Evolutionary conservation across 192 early-diverging fungal genomes (phyloP), one percentile per base, ranked within the genome.

Genomic region (Coemansia sp.): DNA sequence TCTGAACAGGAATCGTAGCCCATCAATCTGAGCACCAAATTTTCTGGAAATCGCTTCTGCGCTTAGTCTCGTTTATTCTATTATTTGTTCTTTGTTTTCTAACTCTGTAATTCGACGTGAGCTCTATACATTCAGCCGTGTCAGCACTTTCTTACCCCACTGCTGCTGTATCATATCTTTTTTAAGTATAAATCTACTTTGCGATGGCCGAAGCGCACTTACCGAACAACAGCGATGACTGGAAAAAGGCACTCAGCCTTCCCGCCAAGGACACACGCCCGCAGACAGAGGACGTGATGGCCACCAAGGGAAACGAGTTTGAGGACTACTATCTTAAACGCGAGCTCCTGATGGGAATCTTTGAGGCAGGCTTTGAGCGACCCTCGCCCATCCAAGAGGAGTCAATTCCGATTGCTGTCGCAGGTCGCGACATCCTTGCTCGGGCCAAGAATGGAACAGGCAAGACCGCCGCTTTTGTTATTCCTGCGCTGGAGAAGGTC

Each of bases 381-480:
- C 97, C 97, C 25, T 93, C 93, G 56, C 96, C 97, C 27, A 98
- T 99, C 81, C 97, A 98, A 76, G 97, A 99, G 84, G 97, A 98
- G 83, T 88, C 95, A 24, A 97, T 99, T 67, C 97, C 96, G 20
- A 95, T 99, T 80, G 95, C 95, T 6, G 85, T 99, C 50, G 89
- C 94, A 25, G 95, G 95, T 10, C 83, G 95, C 62, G 95, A 99
- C 73, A 96, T 99, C 64, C 87, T 98, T 58, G 97, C 97, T 14
- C 86, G 97, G 68, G 95, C 95, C 73, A 91, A 99, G 86, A 92
- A 99, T 86, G 89, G 97, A 70, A 87, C 97, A 51, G 84, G 97
- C 68, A 90, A 99, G 73, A 99, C 97, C 0, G 97, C 95, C 14
- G 95, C 97, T 4, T 99, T 99, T 84, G 89, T 94, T 46, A 97